phyloP scores from a whole-genome alignment of 805 yeast species.

The Myxozyma sirexii region DNA sequence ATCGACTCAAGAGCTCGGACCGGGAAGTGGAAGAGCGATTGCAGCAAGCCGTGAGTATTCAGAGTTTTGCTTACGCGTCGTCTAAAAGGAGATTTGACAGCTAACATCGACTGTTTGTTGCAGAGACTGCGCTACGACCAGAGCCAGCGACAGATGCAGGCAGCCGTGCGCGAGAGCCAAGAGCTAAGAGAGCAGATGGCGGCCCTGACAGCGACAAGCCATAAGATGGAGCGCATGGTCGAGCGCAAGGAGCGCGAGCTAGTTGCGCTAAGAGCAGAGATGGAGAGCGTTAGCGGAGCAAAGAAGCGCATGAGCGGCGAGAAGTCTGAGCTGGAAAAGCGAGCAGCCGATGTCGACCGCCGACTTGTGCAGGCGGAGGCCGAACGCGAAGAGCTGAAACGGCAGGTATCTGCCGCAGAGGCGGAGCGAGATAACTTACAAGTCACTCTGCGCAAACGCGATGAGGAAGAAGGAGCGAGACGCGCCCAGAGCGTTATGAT shows the following conservation, averaged over 20 bases:
- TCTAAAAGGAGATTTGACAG: conserved; percentile 38
- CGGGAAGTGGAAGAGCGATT: conserved; percentile 23
- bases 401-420: conserved; percentile 39
- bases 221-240: conserved; percentile 44
- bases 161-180: conserved; percentile 48
- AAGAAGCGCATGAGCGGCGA: conserved; percentile 38
- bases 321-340: conserved; percentile 7
- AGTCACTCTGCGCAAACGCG: conserved; percentile 38
- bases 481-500: conserved; percentile 1
- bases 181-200: conserved; percentile 48
- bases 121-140: conserved; percentile 31
- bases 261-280: conserved; percentile 10
- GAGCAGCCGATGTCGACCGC: conserved; percentile 6
- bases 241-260: conserved; percentile 38
- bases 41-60: conserved; percentile 24
- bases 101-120: conserved; percentile 36
- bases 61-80: conserved; percentile 32
- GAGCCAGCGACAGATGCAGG: conserved; percentile 24
- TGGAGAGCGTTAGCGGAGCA: conserved; percentile 35
- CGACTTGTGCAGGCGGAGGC: conserved; percentile 29
- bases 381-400: conserved; percentile 34
- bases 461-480: conserved; percentile 9
- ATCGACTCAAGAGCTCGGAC: conserved; percentile 38
- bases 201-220: conserved; percentile 44
- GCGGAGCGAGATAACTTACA: conserved; percentile 15